Evolutionary conservation across 179 eudicot species (phyloP), one percentile per base, ranked within the genome.

Genomic region (Vitellaria paradoxa): DNA sequence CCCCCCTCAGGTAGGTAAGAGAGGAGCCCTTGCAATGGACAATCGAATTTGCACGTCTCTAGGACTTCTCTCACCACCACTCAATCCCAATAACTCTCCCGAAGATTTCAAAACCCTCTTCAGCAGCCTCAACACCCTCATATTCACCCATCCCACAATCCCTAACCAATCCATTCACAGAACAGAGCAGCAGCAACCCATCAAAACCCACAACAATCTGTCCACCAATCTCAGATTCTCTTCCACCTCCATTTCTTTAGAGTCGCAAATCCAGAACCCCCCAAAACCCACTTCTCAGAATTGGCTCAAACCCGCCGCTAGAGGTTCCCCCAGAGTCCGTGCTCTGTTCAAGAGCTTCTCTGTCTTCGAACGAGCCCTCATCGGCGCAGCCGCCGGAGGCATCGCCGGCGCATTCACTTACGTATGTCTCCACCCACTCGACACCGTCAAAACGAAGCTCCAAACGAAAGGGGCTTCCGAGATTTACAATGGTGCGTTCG

Each of bases 391-490:
- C 4, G 94, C 89, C 3, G 97, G 97, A 1, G 97, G 94, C 1
- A 71, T 89, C 17, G 98, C 98, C 0, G 98, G 98, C 10, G 94
- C 97, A 0, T 92, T 94, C 77, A 93, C 98, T 0, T 94, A 93
- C 30, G 87, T 85, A 40, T 89, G 91, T 75, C 90, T 94, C 0
- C 96, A 84, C 69, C 98, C 98, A 0, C 93, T 94, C 15, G 96
- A 93, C 64, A 90, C 97, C 5, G 81, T 94, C 80, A 94, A 94
- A 61, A 94, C 98, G 3, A 94, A 94, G 88, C 88, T 92, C 11
- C 98, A 94, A 74, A 88, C 97, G 0, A 84, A 81, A 79, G 98
- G 98, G 64, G 98, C 97, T 5, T 90, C 93, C 7, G 81, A 89
- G 37, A 77, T 93, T n/a, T 94, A 94, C 81, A 81, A 46, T 14